Percentiles rank a stretch among this genome's conserved stretches.
These are phyloP conservation scores for Pythium graminicola DNA, from an alignment of 352 stramenopile species.

Conservation along the genomic window DNA sequence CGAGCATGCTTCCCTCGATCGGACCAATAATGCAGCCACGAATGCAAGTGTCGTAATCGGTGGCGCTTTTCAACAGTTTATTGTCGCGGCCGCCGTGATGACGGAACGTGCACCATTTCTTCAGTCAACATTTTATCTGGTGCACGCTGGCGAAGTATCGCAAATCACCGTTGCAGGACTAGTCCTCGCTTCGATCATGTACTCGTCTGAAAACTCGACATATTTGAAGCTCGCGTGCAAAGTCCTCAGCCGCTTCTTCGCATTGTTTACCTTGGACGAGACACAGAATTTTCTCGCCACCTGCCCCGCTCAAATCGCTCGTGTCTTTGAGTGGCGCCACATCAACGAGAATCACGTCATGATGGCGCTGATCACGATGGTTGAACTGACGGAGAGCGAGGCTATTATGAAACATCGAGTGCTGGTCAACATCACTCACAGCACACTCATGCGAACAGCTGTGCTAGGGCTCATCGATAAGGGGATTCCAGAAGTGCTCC, in stretches of 20 bases:
- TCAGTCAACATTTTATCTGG: conserved; percentile 21
- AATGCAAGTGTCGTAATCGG: neutral
- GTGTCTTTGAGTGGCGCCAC: conserved; percentile 9
- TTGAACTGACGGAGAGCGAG: conserved; percentile 17
- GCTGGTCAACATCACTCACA: conserved; percentile 21
- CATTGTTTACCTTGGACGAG: conserved; percentile 16
- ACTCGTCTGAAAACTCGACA: neutral
- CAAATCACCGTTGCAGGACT: conserved; percentile 15
- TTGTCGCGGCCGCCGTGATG: conserved; percentile 7
- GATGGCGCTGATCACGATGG: conserved; percentile 16
- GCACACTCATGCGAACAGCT: conserved; percentile 22
- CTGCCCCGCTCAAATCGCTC: conserved; percentile 13
- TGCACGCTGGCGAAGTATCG: conserved; percentile 11
- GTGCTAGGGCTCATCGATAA: conserved; percentile 29
- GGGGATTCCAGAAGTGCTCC: conserved; percentile 22
- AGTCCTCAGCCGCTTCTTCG: conserved; percentile 15
- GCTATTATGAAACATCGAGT: conserved; percentile 23
- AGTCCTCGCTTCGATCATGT: conserved; percentile 16
- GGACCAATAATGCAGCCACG: neutral
- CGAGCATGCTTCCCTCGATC: neutral
- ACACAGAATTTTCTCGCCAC: conserved; percentile 1
- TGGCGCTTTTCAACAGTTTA: conserved; percentile 9
- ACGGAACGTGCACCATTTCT: conserved; percentile 18
- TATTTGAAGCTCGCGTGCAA: conserved; percentile 19
- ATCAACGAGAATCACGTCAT: conserved; percentile 5